Base-by-base conservation (phyloP, 306 rosid species). In the Delonix regia region DNA sequence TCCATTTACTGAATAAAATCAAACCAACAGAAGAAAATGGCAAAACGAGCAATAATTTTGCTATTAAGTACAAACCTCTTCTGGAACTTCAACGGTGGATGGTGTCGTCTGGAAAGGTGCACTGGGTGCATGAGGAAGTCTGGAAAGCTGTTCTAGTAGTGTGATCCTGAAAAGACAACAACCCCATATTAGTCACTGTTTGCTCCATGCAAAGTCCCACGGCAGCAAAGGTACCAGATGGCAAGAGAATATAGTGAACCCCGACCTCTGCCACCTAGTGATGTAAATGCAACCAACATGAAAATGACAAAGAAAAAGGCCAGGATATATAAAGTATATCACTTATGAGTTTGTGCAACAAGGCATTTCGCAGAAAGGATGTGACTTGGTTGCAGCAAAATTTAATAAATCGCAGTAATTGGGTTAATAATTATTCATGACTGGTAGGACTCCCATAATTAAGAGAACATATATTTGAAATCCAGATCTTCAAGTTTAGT, bases 81-180 rank as follows among this genome's bases (percentile, higher is more conserved):
- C 96, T 62, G 97, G 98, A 77, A 73, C 88, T 82, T 87, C 70
- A 11, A 81, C 45, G 24, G 83, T 80, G 47, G 92, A 64, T 49
- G 93, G 97, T 65, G 91, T 86, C 56, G 80, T 86, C 74, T 94
- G 96, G 77, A 94, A 94, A 77, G 97, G 93, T 15, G 68, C 94
- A 81, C 98, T 86, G 36, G 98, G 98, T 38, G 92, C 87, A 88
- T 90, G 90, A 28, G 96, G 92, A 65, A 94, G 78, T 64, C 86
- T 81, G 68, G 98, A 82, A 81, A 94, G 88, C 73, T 94, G 98
- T 75, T 91, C 97, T 34, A 94, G 70, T 15, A 94, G 82, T 0
- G 74, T 82, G 78, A 19, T 85, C 86, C 98, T 94, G 48, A 38
- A 64, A 67, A n/a, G 12, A 25, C 6, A 18, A 19, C n/a, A 51